Percentiles rank a stretch among this genome's conserved stretches.
Evolutionary conservation across 371 early-diverging fungal species (phyloP).

Genomic region (Circinella umbellata): DNA sequence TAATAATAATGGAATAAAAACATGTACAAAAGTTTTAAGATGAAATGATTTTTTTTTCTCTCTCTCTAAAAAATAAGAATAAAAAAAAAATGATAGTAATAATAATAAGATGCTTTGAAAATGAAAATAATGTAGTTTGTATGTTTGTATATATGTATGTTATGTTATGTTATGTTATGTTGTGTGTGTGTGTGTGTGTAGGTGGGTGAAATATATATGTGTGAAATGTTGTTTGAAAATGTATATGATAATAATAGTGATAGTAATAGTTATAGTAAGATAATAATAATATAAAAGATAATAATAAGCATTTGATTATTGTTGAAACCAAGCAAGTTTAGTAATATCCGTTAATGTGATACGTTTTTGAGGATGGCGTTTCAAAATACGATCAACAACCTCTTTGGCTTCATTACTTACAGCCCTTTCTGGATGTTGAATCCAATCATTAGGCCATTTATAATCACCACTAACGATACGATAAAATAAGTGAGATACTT

Average conservation of each 20-base stretch:
- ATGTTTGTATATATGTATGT: too few species aligned
- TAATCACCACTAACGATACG: conserved; percentile 51
- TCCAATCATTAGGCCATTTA: conserved; percentile 44
- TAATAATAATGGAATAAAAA: too few species aligned
- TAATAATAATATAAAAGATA: background rate
- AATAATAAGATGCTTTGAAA: too few species aligned
- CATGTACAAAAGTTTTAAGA: too few species aligned
- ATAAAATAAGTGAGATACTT: conserved; percentile 51
- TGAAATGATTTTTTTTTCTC: too few species aligned
- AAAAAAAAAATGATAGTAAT: too few species aligned
- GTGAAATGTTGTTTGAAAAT: background rate
- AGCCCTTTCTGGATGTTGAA: conserved; percentile 15
- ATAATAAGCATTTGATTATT: background rate
- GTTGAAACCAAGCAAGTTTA: conserved; percentile 35
- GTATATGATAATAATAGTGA: background rate
- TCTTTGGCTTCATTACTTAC: conserved; percentile 36
- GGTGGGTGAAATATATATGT: too few species aligned
- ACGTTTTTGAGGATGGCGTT: conserved; percentile 43
- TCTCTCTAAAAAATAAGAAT: too few species aligned
- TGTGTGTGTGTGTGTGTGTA: too few species aligned
- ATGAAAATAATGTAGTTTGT: too few species aligned
- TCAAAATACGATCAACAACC: conserved; percentile 42
- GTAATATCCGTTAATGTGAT: conserved; percentile 40
- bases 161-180: too few species aligned
- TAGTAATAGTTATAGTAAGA: too few species aligned